These are phyloP conservation scores for Ascochyta clinopodiicola DNA, from an alignment of 2,329 filamentous ascomycete species.

Conservation along the genomic window DNA sequence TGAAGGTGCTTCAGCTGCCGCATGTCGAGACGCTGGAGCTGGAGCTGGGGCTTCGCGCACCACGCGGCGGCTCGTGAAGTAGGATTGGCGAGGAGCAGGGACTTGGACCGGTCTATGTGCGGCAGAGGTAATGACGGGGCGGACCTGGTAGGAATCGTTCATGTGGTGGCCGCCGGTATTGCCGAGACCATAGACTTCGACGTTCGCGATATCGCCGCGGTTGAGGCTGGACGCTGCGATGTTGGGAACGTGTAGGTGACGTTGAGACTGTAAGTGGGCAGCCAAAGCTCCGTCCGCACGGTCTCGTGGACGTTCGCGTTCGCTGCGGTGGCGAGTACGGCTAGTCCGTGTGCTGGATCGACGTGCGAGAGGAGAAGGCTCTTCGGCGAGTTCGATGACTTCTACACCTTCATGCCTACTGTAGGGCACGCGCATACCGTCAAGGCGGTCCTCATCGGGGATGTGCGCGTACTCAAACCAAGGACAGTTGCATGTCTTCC, in stretches of 20 bases:
- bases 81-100: conserved; percentile 29
- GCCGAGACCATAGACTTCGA: conserved; percentile 57
- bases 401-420: conserved; percentile 36
- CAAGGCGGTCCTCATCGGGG: conserved; percentile 60
- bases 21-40: conserved; percentile 14
- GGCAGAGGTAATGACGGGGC: conserved; percentile 37
- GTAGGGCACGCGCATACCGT: conserved; percentile 45
- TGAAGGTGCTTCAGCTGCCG: conserved; percentile 26
- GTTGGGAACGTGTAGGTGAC: conserved; percentile 36
- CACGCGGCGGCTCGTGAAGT: conserved; percentile 35
- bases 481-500: conserved; percentile 83
- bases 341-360: conserved; percentile 31
- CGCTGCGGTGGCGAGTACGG: conserved; percentile 32
- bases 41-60: conserved; percentile 28
- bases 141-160: conserved; percentile 58
- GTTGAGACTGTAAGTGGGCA: conserved; percentile 57
- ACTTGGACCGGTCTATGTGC: conserved; percentile 36
- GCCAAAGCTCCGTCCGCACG: conserved; percentile 59
- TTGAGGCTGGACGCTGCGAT: conserved; percentile 49
- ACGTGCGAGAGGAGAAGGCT: conserved; percentile 33
- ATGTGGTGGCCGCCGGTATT: conserved; percentile 65
- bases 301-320: conserved; percentile 52
- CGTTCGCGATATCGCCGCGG: conserved; percentile 20
- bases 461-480: conserved; percentile 71
- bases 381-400: conserved; percentile 39